These are phyloP conservation scores for Polygonum maritimum DNA, from an alignment of 148 eudicot species.

Conservation along the genomic window DNA sequence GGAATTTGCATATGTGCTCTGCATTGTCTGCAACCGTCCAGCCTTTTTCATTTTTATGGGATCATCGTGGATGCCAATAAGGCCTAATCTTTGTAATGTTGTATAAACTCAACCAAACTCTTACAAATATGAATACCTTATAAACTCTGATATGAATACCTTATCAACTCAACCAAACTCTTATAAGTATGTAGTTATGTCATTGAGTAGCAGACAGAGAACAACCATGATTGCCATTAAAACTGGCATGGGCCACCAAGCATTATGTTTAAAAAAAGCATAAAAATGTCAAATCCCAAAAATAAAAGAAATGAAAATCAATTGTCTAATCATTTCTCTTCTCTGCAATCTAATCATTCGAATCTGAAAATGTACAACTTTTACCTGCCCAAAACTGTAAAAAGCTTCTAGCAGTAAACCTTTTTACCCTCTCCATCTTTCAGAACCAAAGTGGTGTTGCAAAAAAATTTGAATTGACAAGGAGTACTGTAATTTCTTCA, in stretches of 20 bases:
- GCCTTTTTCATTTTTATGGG: not conserved
- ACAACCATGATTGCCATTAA: not conserved
- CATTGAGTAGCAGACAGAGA: not conserved
- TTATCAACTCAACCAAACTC: too few relatives aligned
- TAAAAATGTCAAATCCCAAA: not conserved
- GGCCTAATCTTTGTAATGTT: not conserved
- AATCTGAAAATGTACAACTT: not conserved
- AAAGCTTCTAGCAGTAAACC: too few relatives aligned
- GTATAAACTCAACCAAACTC: too few relatives aligned
- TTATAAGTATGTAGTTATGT: not conserved
- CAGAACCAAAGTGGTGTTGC: not conserved
- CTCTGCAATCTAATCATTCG: not conserved
- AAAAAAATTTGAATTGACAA: not conserved
- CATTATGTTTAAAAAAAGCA: not conserved
- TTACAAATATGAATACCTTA: too few relatives aligned
- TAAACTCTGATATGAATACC: not conserved
- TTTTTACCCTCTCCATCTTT: not conserved
- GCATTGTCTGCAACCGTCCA: not conserved
- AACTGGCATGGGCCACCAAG: conserved; percentile 1
- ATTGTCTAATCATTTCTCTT: conserved; percentile 3
- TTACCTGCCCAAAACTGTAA: too few relatives aligned
- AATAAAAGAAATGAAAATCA: not conserved
- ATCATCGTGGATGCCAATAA: not conserved
- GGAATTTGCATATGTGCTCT: conserved; percentile 4
- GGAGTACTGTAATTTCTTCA: not conserved